Base-by-base conservation (phyloP, 371 early-diverging fungal genomes). In the Sporodiniella umbellata region DNA sequence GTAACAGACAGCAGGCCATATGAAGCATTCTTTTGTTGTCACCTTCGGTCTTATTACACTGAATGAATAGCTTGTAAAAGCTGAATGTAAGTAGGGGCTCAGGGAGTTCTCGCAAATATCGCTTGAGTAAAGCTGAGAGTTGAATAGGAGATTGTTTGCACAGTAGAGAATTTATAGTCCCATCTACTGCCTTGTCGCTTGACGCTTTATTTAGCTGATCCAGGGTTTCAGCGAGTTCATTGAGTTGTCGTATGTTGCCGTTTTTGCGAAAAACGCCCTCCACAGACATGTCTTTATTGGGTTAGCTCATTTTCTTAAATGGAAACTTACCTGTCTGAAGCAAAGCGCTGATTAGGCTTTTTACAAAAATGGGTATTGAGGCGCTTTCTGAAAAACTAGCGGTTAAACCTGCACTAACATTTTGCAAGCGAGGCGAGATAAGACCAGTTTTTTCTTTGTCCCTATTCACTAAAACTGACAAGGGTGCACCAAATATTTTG, bases 261-360 rank as follows among this genome's bases (percentile, higher is more conserved):
- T 95, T 98, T 67, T 95, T 96, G 51, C 98, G 86, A 78, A 98
- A 98, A 3, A 96, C 87, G 1, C 98, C 98, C 66, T 96, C 97
- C 17, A 85, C 79, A 1, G 86, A 75, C 80, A 98, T 76, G 56
- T 96, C 92, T 89, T 60, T 48, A 28, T 17, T 11, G 5, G 12
- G 40, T 21, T 12, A 7, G 5, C 8, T 19, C 8, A 2, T 21
- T 40, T 17, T 40, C 5, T 40, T 2, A 18, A 15, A 33, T 37
- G 15, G 15, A 10, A 21, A 47, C 64, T 57, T 84, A 89, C 91
- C 94, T 85, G 84, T 89, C 18, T 70, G 64, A 19, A 80, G 66
- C 59, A 97, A 65, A 4, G 83, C 78, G 4, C 70, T 64, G 49
- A 95, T 86, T 60, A 88, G 85, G 43, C 79, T 69, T 42, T 96